Base-by-base conservation (phyloP, 768 basidiomycete genomes). In the Phaeotremella fagi region DNA sequence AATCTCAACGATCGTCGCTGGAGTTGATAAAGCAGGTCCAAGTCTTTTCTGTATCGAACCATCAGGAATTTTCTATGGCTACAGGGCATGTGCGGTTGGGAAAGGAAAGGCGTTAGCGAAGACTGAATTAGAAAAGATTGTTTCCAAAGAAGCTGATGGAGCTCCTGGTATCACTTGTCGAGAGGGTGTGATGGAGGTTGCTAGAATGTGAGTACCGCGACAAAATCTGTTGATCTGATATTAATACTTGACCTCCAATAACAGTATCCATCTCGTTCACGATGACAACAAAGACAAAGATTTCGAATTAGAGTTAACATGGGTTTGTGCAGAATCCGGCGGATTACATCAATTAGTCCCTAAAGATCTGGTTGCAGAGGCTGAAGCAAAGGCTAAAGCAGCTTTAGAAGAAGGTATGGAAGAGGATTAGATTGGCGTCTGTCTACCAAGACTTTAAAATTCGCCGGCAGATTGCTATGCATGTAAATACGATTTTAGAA, bases 251-350 rank as follows among this genome's bases (percentile, higher is more conserved):
- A 41, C 20, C 18, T 11, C 7, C 20, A 22, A 41, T 41, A 11
- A 25, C 71, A 99, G 94, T 71, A 94, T 98, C 71, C 90, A 99
- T 76, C 82, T 90, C 35, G 91, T 95, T 15, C 95, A 99, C 70
- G 94, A 98, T 59, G 95, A 98, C 71, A 85, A 88, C 57, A 95
- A 97, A 75, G 92, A 97, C 78, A 98, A 97, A 72, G 88, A 92
- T 45, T 98, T 99, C 60, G 95, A 98, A 72, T 82, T 99, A 24
- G 95, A 99, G 76, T 83, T 99, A 81, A 88, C 91, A 29, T 99
- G 95, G 95, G 84, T 97, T 54, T 83, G 90, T 33, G 80, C 83
- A 28, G 89, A 94, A 76, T 88, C 86, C 27, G 82, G 84, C 26
- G 83, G 83, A 48, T 72, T 84, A 44, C 91, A 97, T 75, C 79